phyloP scores from a whole-genome alignment of 306 rosid species.

The Quercus robur region DNA sequence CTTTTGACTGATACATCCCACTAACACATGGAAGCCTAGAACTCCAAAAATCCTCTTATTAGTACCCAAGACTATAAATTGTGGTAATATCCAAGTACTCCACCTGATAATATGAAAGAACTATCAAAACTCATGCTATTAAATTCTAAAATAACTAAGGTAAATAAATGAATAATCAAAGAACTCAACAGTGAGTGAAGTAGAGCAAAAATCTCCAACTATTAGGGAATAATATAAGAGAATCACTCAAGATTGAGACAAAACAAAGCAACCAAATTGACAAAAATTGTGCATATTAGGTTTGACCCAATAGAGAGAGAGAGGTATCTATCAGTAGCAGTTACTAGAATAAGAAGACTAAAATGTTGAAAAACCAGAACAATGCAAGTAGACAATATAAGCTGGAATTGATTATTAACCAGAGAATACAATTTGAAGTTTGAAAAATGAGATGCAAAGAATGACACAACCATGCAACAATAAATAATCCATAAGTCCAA shows the following conservation, averaged over 20 bases:
- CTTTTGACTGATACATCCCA: slow-evolving; percentile 32
- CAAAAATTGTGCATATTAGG: too few relatives aligned
- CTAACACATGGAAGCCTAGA: neutral
- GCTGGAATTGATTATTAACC: too few relatives aligned
- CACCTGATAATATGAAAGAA: slow-evolving; percentile 19
- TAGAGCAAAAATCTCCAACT: neutral
- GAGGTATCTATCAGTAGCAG: neutral
- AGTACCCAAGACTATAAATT: neutral
- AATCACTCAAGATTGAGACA: neutral
- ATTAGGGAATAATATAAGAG: neutral
- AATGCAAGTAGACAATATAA: too few relatives aligned
- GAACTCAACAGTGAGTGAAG: neutral
- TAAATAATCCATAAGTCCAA: slow-evolving; percentile 31
- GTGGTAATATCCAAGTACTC: neutral
- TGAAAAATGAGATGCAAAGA: slow-evolving; percentile 25
- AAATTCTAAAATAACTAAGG: neutral
- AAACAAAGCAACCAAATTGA: neutral
- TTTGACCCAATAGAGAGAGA: neutral
- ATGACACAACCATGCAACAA: slow-evolving; percentile 45
- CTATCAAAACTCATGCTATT: neutral
- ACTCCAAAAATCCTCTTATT: neutral
- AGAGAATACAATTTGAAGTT: too few relatives aligned
- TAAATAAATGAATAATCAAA: neutral
- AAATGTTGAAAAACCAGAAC: too few relatives aligned
- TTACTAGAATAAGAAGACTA: too few relatives aligned